Evolutionary conservation across 805 yeast genomes (phyloP).

Genomic region (Candida nonsorbophila): DNA sequence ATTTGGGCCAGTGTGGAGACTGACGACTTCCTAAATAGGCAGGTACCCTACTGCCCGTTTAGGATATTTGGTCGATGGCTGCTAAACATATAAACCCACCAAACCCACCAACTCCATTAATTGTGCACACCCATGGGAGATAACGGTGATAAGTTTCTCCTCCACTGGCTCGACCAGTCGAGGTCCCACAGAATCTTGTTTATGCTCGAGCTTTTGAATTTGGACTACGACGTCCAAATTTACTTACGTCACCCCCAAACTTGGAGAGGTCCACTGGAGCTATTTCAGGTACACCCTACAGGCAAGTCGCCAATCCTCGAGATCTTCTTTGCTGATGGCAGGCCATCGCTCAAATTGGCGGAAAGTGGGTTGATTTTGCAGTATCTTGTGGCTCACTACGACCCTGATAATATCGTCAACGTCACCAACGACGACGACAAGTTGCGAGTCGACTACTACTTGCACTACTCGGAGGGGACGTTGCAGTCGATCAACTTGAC

Average conservation of each 20-base stretch:
- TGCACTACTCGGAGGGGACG: slow-evolving; percentile 59
- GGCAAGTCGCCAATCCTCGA: slow-evolving; percentile 64
- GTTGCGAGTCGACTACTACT: slow-evolving; percentile 45
- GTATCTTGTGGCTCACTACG: slow-evolving; percentile 31
- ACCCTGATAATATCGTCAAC: slow-evolving; percentile 19
- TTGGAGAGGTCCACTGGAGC: slow-evolving; percentile 41
- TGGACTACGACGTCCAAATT: slow-evolving; percentile 50
- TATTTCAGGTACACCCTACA: slow-evolving; percentile 51
- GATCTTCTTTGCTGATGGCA: slow-evolving; percentile 28
- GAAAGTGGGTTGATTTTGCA: slow-evolving; percentile 37
- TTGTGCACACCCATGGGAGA: slow-evolving; percentile 5
- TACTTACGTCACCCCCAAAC: slow-evolving; percentile 46
- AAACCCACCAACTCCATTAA: neutral
- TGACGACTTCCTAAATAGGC: too few relatives aligned
- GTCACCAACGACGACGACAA: slow-evolving; percentile 30
- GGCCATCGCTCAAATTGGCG: slow-evolving; percentile 24
- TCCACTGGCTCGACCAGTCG: slow-evolving; percentile 44
- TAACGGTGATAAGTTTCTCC: slow-evolving; percentile 9
- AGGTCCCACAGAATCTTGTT: slow-evolving; percentile 59
- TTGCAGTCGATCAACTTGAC: slow-evolving; percentile 45
- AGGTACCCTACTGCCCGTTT: neutral
- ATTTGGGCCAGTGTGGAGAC: too few relatives aligned
- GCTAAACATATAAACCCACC: neutral
- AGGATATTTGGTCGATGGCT: neutral
- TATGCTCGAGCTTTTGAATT: slow-evolving; percentile 55